Evolutionary conservation across 345 rosid species (phyloP), one percentile per base, ranked within the genome.

Genomic region (Arabis alpina): DNA sequence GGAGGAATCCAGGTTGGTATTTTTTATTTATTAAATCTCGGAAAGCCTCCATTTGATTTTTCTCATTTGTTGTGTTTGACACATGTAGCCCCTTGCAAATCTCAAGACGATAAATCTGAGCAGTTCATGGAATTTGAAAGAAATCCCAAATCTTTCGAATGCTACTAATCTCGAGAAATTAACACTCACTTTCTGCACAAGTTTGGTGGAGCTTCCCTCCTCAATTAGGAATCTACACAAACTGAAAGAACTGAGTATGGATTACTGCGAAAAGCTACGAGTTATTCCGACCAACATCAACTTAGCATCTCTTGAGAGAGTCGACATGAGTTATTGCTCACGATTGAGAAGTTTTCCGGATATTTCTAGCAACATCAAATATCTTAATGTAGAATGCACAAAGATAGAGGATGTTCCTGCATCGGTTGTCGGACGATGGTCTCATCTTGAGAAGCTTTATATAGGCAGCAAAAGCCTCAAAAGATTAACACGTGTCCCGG

Each of bases 321-420:
- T 58, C n/a, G 34, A 25, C 34, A 66, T 14, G 28, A 12, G 24
- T 0, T 0, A 2, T 10, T 82, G 82, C 76, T 28, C 9, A 2
- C 53, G 0, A 3, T 4, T 79, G 39, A 25, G 9, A 19, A 62
- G 8, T 8, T 73, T 71, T 61, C 79, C 79, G 13, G 66, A 66
- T 34, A 48, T 79, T 0, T 64, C 71, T 0, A 28, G 27, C 0
- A 66, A 72, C 56, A 63, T 80, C 40, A 3, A 14, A n/a, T 4
- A 7, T 11, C 61, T 77, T 9, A 0, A 0, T 12, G 11, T 66
- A 8, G 12, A 3, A 52, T 25, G 43, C 3, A 68, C 76, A 2
- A 39, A 40, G 24, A 47, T 81, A 3, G 0, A 48, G 24, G 67
- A 61, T 0, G 66, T 69, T 1, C 57, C 78, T 34, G 19, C 69